These are phyloP conservation scores for Venturia effusa DNA, from an alignment of 2,329 filamentous ascomycete species.

Conservation along the genomic window DNA sequence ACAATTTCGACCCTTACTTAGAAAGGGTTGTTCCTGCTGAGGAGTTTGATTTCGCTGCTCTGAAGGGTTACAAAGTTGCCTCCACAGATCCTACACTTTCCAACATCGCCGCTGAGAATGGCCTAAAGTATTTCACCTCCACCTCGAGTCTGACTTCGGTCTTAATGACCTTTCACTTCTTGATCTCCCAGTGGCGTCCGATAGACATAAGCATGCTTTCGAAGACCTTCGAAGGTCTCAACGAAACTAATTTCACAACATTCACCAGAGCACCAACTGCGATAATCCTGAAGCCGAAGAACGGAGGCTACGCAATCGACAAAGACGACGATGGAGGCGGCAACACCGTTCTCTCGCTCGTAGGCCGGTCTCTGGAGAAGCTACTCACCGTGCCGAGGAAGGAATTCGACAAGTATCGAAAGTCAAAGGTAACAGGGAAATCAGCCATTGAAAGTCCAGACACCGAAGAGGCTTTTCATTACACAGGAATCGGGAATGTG, in stretches of 20 bases:
- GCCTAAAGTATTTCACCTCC: constrained; percentile 64
- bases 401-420: constrained; percentile 77
- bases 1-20: constrained; percentile 94
- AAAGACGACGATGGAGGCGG: constrained; percentile 79
- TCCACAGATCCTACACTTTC: constrained; percentile 68
- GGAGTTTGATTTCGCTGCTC: constrained; percentile 83
- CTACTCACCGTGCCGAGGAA: constrained; percentile 72
- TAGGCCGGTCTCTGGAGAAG: constrained; percentile 96
- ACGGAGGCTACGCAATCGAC: constrained; percentile 88
- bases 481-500: constrained; percentile 75
- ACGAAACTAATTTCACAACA: constrained; percentile 54
- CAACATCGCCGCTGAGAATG: constrained; percentile 52
- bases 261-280: constrained; percentile 65
- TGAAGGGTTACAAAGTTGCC: constrained; percentile 84
- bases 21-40: constrained; percentile 83
- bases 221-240: constrained; percentile 44
- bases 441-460: constrained; percentile 58
- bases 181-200: constrained; percentile 73
- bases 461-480: constrained; percentile 54
- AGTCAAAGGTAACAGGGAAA: constrained; percentile 50
- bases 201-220: constrained; percentile 60
- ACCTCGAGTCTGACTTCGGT: constrained; percentile 93
- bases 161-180: constrained; percentile 82
- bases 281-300: constrained; percentile 56
- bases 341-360: constrained; percentile 77